Evolutionary conservation across 2,329 filamentous ascomycete species (phyloP).

Genomic region (Fusarium verticillioides): DNA sequence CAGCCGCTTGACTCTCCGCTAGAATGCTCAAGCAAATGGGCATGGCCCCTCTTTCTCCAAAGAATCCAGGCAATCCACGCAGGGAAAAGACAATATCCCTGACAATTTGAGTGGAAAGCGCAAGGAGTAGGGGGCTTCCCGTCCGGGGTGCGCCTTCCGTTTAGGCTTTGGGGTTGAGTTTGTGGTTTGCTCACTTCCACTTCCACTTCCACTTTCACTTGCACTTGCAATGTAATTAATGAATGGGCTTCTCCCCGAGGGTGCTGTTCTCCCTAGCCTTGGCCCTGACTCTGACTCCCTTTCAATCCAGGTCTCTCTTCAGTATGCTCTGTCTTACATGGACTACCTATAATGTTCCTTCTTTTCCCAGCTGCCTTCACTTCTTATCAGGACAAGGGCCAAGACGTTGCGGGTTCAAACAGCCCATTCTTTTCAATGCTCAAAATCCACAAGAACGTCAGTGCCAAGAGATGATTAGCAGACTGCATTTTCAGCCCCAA

Average conservation of each 20-base stretch:
- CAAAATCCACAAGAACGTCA: slow-evolving; percentile 10
- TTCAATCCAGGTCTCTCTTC: neutral
- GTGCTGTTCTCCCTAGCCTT: slow-evolving; percentile 21
- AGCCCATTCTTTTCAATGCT: neutral
- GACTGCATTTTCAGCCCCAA: neutral
- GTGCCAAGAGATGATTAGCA: neutral
- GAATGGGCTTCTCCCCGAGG: neutral
- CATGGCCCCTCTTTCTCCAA: slow-evolving; percentile 29
- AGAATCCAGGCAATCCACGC: slow-evolving; percentile 9
- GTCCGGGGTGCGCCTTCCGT: slow-evolving; percentile 25
- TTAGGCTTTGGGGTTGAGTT: slow-evolving; percentile 3
- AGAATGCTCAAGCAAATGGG: slow-evolving; percentile 17
- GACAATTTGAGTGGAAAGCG: slow-evolving; percentile 6
- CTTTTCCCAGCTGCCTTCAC: neutral
- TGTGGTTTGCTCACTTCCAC: neutral
- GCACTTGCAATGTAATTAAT: neutral
- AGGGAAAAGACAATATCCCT: slow-evolving; percentile 14
- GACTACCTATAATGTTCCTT: neutral
- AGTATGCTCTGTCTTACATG: neutral
- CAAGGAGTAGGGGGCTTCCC: slow-evolving; percentile 23
- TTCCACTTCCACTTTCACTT: neutral
- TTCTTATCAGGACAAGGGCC: neutral
- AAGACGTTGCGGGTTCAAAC: slow-evolving; percentile 8
- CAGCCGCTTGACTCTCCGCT: neutral
- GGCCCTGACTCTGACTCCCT: slow-evolving; percentile 18